Percentiles rank a stretch among this genome's conserved stretches.
Conservation (phyloP, 345 rosid species). For the Brassica carinata region DNA sequence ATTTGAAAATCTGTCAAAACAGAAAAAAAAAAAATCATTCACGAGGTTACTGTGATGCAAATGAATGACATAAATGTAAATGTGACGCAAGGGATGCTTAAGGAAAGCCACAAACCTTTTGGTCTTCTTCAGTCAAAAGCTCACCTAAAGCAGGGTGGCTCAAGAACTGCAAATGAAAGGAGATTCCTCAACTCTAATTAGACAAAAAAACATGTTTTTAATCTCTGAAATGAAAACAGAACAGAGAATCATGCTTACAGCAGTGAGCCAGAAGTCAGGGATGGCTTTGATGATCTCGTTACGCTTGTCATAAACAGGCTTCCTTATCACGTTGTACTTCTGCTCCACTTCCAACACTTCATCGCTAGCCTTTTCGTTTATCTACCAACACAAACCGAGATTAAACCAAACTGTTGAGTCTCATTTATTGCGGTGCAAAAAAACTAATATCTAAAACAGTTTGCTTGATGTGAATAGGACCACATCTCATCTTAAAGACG, state of each 20-base stretch:
- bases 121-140: conserved; percentile 85
- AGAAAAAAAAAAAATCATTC: not conserved
- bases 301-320: conserved; percentile 83
- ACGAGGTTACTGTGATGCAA: not conserved
- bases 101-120: conserved; percentile 60
- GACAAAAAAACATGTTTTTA: not conserved
- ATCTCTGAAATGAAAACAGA: not conserved
- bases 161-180: conserved; percentile 54
- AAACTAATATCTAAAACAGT: not conserved
- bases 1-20: conserved; percentile 65
- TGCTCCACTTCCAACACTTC: conserved; percentile 91
- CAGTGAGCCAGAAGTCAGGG: conserved; percentile 95
- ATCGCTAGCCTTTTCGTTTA: conserved; percentile 89
- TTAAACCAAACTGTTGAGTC: not conserved
- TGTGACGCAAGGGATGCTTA: not conserved
- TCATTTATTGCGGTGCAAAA: not conserved
- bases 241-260: conserved; percentile 54
- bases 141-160: conserved; percentile 88
- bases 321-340: conserved; percentile 80
- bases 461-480: not conserved
- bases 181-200: not conserved
- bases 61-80: not conserved
- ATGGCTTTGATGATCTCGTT: conserved; percentile 73
- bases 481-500: conserved; percentile 1
- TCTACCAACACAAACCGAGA: conserved; percentile 40